A percentile compares a stretch with the other conserved stretches of the same genome.
Conservation (phyloP, 306 rosid genomes). For the Fragaria vesca region DNA sequence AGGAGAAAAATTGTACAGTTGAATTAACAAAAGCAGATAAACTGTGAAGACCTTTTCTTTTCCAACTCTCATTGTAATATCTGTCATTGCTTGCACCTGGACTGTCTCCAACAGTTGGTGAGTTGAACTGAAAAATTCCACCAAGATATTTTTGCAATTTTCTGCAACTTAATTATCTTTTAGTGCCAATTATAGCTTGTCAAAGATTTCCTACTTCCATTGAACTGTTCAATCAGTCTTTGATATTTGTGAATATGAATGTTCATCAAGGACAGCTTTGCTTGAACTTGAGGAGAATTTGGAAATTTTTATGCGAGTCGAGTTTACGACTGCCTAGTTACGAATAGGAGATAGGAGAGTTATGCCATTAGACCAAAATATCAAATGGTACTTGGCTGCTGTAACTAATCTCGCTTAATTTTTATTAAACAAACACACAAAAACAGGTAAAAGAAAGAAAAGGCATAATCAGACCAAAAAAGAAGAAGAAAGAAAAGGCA, state of each 20-base stretch:
- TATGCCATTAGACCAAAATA: too few relatives aligned
- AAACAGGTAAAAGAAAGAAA: not conserved
- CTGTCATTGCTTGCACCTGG: slow-evolving; percentile 12
- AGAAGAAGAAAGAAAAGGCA: not conserved
- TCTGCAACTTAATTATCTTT: not conserved
- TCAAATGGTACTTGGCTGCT: too few relatives aligned
- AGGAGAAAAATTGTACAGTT: not conserved
- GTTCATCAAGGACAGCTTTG: not conserved
- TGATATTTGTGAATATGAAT: not conserved
- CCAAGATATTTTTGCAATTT: not conserved
- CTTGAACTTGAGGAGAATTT: not conserved
- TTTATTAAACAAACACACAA: not conserved
- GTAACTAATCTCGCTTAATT: not conserved
- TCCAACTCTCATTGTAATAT: not conserved
- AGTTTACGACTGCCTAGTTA: too few relatives aligned
- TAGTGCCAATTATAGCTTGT: not conserved
- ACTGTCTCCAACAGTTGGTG: not conserved
- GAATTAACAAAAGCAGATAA: not conserved
- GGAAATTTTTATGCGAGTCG: too few relatives aligned
- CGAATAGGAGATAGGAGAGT: too few relatives aligned
- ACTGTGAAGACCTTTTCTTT: slow-evolving; percentile 1
- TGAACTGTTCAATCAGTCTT: not conserved
- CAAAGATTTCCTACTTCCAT: not conserved
- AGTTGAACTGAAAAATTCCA: slow-evolving; percentile 2
- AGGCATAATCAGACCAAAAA: too few relatives aligned